Conservation (phyloP, 2,329 filamentous ascomycete genomes). For the Fusarium protoensiforme region DNA sequence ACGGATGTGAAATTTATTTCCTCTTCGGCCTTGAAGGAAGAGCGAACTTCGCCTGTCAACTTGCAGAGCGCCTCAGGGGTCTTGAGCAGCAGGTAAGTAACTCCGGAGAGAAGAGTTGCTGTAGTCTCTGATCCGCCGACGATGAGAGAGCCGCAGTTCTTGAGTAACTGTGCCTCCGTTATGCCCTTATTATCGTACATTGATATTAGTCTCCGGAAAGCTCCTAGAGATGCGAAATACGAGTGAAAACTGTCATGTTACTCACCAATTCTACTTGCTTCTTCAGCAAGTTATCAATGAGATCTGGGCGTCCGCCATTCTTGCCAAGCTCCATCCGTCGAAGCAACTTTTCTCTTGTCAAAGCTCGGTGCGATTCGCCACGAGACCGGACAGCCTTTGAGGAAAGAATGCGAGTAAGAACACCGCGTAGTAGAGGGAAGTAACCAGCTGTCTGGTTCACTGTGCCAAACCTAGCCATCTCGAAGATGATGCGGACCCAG, state of each 20-base stretch:
- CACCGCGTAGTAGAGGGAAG: neutral
- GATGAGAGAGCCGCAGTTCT: slow-evolving; percentile 22
- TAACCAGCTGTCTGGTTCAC: neutral
- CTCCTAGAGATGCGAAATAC: neutral
- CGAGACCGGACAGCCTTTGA: neutral
- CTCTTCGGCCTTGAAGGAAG: slow-evolving; percentile 4
- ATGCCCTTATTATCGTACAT: neutral
- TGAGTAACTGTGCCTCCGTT: neutral
- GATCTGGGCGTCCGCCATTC: neutral
- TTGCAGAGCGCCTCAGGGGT: slow-evolving; percentile 46
- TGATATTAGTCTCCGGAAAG: neutral
- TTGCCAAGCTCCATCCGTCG: neutral
- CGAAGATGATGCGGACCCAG: slow-evolving; percentile 29
- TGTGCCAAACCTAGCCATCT: neutral
- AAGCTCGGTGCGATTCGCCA: neutral
- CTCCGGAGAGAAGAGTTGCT: slow-evolving; percentile 43
- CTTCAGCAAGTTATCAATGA: neutral
- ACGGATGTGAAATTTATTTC: slow-evolving; percentile 25
- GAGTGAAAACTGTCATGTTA: neutral
- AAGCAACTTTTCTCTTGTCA: neutral
- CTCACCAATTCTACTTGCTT: neutral
- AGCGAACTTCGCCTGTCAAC: slow-evolving; percentile 48
- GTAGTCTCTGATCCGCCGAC: slow-evolving; percentile 49
- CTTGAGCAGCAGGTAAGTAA: slow-evolving; percentile 42
- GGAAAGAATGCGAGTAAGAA: neutral